Conservation (phyloP, 768 basidiomycete genomes). For the Trametes cubensis region DNA sequence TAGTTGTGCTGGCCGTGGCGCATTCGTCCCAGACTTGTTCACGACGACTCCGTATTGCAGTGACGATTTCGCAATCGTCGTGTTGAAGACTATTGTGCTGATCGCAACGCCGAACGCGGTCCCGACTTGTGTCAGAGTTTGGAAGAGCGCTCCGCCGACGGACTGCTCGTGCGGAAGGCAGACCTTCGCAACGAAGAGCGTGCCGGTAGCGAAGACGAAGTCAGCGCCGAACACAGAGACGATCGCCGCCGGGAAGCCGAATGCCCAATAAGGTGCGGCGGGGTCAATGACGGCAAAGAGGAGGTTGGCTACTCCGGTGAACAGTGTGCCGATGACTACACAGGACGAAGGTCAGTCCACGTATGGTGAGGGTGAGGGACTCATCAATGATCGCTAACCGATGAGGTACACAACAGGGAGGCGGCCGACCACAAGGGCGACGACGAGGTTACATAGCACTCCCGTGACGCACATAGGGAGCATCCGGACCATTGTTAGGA, state of each 20-base stretch:
- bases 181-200: slow-evolving; percentile 73
- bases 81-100: slow-evolving; percentile 70
- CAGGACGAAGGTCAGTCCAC: no score
- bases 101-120: slow-evolving; percentile 71
- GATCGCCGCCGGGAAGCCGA: slow-evolving; percentile 68
- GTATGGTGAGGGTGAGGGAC: not conserved
- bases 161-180: slow-evolving; percentile 71
- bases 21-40: slow-evolving; percentile 33
- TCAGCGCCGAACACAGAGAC: slow-evolving; percentile 75
- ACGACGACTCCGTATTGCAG: slow-evolving; percentile 36
- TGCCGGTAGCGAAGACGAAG: slow-evolving; percentile 74
- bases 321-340: slow-evolving; percentile 51
- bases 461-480: slow-evolving; percentile 75
- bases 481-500: slow-evolving; percentile 65
- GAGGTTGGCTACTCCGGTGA: slow-evolving; percentile 60
- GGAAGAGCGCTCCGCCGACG: slow-evolving; percentile 74
- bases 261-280: slow-evolving; percentile 67
- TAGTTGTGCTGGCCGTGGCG: slow-evolving; percentile 44
- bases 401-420: slow-evolving; percentile 60
- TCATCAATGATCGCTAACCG: slow-evolving; percentile 48
- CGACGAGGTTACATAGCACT: slow-evolving; percentile 61
- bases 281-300: slow-evolving; percentile 72
- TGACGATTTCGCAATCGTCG: slow-evolving; percentile 43
- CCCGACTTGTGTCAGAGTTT: slow-evolving; percentile 77
- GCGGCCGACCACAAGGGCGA: slow-evolving; percentile 59